Evolutionary conservation across 2,329 filamentous ascomycete genomes (phyloP), one percentile per base, ranked within the genome.

Genomic region (Colletotrichum tabaci): DNA sequence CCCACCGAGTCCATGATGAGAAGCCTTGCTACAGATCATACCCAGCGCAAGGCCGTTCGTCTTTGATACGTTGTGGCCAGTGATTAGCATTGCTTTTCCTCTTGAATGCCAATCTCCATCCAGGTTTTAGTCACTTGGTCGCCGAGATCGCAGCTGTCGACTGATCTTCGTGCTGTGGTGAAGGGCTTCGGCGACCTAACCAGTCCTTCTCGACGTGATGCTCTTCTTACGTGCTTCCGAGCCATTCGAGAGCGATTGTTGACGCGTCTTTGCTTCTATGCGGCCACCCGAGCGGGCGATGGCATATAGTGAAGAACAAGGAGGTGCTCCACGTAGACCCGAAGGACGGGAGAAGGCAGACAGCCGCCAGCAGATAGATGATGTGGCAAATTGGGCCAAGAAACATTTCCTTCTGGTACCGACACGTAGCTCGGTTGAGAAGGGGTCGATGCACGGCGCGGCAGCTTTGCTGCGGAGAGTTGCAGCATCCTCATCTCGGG

Each of bases 371-470:
- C 26, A 35, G 40, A 38, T 30, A 69, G 65, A 49, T 64, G 65
- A 72, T 63, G 69, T 72, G 65, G 69, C 65, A 68, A 56, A 64
- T 44, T 53, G 9, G 30, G 65, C 65, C 69, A 72, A 69, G 69
- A n/a, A 21, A 23, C 8, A 35, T 35, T 12, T 64, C 26, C 46
- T 63, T 58, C 44, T 55, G 47, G 18, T 21, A 21, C n/a, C 46
- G 52, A 69, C 69, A 69, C 53, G 66, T 72, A 64, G 53, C 58
- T 61, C 26, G 40, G 10, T 49, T 30, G 21, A 55, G 44, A 55
- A 47, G 52, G 23, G 38, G 21, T 15, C 4, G 23, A 50, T 58
- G 52, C 40, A 21, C 46, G 26, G 38, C 61, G 61, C 46, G n/a
- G 67, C 13, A 70, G 26, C n/a, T 35, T 58, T 44, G 50, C 38